phyloP scores from a whole-genome alignment of 495 filamentous ascomycete genomes.

The Cercophora samala region DNA sequence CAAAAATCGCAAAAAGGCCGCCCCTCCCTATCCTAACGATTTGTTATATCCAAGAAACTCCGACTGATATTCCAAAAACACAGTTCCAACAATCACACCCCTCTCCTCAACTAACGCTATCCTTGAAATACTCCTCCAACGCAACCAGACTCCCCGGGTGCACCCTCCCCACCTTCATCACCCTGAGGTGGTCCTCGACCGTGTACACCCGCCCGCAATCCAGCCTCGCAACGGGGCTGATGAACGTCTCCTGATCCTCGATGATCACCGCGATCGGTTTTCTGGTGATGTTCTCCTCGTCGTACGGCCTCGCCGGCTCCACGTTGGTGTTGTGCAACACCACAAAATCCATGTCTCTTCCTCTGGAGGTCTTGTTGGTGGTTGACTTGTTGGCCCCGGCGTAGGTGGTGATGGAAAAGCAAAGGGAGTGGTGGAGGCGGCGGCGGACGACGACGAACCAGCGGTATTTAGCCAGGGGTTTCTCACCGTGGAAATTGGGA shows the following conservation, averaged over 20 bases:
- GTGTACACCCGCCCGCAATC: conserved; percentile 36
- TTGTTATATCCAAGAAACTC: too few species aligned
- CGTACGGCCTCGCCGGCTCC: conserved; percentile 25
- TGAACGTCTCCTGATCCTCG: conserved; percentile 30
- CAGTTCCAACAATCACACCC: too few species aligned
- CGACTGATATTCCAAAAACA: too few species aligned
- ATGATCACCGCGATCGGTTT: conserved; percentile 32
- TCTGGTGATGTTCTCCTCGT: conserved; percentile 26
- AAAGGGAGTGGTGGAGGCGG: conserved; percentile 31
- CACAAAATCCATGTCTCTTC: conserved; percentile 24
- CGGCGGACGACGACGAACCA: conserved; percentile 37
- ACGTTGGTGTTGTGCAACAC: conserved; percentile 28
- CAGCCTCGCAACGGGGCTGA: conserved; percentile 33
- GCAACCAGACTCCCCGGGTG: conserved; percentile 21
- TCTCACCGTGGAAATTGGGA: conserved; percentile 21
- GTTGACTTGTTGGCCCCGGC: not conserved
- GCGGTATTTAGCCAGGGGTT: conserved; percentile 27
- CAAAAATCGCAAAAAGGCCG: too few species aligned
- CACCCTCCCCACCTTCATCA: conserved; percentile 35
- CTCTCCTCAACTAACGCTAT: conserved; percentile 18
- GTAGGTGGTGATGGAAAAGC: conserved; percentile 34
- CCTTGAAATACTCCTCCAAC: conserved; percentile 31
- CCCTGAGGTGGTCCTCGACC: conserved; percentile 32
- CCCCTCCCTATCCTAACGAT: too few species aligned
- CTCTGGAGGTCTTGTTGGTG: conserved; percentile 9